Evolutionary conservation across 441 rosid species (phyloP).

Genomic region (Eutrema salsugineum): DNA sequence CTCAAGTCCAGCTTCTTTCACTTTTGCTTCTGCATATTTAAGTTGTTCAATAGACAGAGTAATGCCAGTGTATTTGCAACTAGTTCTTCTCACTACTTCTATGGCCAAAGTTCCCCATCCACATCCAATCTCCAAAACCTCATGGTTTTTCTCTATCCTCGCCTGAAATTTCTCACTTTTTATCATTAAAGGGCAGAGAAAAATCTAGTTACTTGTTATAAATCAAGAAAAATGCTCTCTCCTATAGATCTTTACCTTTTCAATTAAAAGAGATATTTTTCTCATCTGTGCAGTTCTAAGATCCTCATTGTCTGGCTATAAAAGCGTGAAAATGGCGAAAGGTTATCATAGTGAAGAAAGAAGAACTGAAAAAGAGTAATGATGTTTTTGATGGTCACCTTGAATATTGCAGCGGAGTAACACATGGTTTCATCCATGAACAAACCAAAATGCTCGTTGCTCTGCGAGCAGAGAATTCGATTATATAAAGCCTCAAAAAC

Average conservation of each 20-base stretch:
- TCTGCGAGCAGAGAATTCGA: conserved; percentile 29
- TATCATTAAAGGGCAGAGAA: neutral
- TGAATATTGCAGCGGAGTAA: conserved; percentile 76
- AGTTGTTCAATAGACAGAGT: conserved; percentile 69
- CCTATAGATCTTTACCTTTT: conserved; percentile 41
- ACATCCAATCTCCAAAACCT: conserved; percentile 78
- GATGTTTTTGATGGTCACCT: conserved; percentile 31
- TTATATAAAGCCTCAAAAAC: neutral
- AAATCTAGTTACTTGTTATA: neutral
- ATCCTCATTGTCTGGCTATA: conserved; percentile 53
- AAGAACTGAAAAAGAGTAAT: neutral
- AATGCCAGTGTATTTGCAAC: conserved; percentile 76
- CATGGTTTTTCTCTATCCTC: conserved; percentile 50
- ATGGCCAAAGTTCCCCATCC: conserved; percentile 93
- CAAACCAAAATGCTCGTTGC: conserved; percentile 65
- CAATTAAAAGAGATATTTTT: conserved; percentile 55
- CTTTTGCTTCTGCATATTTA: conserved; percentile 57
- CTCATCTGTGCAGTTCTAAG: conserved; percentile 63
- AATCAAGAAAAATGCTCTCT: neutral
- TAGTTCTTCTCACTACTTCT: conserved; percentile 70
- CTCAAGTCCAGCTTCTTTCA: conserved; percentile 77
- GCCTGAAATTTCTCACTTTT: conserved; percentile 36
- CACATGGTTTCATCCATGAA: conserved; percentile 89
- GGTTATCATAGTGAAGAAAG: neutral
- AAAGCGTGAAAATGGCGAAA: neutral